These are phyloP conservation scores for Agroathelia rolfsii DNA, from an alignment of 1,284 basidiomycete species.

Conservation along the genomic window DNA sequence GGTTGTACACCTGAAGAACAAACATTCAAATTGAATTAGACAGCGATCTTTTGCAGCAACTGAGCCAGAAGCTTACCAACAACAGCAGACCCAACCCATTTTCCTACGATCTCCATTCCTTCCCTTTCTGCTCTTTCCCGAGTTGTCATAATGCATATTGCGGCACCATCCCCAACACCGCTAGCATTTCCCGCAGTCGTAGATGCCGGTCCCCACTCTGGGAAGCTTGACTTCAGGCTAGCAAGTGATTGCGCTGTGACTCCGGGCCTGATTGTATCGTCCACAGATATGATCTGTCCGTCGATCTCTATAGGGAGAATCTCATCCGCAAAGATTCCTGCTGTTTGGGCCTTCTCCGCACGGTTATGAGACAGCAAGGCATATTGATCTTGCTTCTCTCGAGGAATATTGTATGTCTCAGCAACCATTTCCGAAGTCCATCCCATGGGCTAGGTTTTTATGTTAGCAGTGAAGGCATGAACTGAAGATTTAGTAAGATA, in stretches of 20 bases:
- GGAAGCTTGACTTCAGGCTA: conserved; percentile 65
- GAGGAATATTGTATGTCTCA: conserved; percentile 60
- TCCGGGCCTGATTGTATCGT: conserved; percentile 75
- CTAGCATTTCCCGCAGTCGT: conserved; percentile 90
- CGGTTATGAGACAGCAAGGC: conserved; percentile 76
- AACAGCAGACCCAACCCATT: conserved; percentile 76
- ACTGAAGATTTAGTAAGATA: conserved; percentile 14
- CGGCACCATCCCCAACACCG: conserved; percentile 92
- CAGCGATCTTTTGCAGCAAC: too few species aligned
- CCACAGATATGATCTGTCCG: conserved; percentile 49
- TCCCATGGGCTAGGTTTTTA: conserved; percentile 71
- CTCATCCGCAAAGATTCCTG: conserved; percentile 68
- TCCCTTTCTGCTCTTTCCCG: conserved; percentile 77
- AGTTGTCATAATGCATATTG: conserved; percentile 80
- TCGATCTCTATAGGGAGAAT: conserved; percentile 68
- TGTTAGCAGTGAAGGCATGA: conserved; percentile 7
- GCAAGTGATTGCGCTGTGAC: conserved; percentile 63
- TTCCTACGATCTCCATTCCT: conserved; percentile 81
- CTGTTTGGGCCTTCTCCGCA: conserved; percentile 54
- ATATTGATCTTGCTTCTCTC: conserved; percentile 73
- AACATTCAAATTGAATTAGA: conserved; percentile 11
- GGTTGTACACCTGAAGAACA: conserved; percentile 66
- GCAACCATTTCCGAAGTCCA: conserved; percentile 90
- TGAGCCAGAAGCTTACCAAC: conserved; percentile 45
- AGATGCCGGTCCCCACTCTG: conserved; percentile 64